Evolutionary conservation across 345 rosid genomes (phyloP).

Genomic region (Arabis alpina): DNA sequence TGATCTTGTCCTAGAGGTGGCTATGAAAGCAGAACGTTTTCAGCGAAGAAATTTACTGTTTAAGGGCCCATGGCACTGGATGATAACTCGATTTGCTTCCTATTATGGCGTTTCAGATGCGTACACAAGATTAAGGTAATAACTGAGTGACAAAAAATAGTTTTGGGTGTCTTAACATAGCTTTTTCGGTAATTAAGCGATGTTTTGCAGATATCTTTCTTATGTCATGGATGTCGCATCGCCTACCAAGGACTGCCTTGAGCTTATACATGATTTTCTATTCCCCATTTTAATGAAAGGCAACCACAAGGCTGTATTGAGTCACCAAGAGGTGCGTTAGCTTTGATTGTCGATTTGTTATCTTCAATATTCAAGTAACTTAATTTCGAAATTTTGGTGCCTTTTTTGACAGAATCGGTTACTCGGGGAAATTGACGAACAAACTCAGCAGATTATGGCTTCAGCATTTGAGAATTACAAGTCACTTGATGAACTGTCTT

Average conservation of each 20-base stretch:
- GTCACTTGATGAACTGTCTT: constrained; percentile 72
- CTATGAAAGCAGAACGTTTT: constrained; percentile 82
- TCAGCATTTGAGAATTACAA: constrained; percentile 86
- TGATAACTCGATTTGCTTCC: constrained; percentile 76
- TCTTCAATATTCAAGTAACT: constrained; percentile 30
- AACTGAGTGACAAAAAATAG: constrained; percentile 22
- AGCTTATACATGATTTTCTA: constrained; percentile 69
- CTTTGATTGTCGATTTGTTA: not conserved
- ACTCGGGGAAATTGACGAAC: constrained; percentile 85
- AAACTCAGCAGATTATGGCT: constrained; percentile 76
- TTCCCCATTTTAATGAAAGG: constrained; percentile 73
- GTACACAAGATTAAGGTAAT: constrained; percentile 83
- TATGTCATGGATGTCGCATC: constrained; percentile 98
- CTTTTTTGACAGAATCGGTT: constrained; percentile 72
- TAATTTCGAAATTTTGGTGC: constrained; percentile 28
- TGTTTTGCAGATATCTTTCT: constrained; percentile 74
- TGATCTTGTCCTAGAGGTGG: constrained; percentile 87
- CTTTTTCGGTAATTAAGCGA: not conserved
- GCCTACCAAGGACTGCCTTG: constrained; percentile 89
- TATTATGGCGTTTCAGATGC: constrained; percentile 92
- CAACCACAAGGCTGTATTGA: constrained; percentile 64
- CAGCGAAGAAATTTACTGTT: constrained; percentile 82
- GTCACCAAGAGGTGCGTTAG: constrained; percentile 91
- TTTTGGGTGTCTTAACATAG: not conserved
- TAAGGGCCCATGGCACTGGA: constrained; percentile 90